Evolutionary conservation across 1,139 yeast genomes (phyloP), one percentile per base, ranked within the genome.

Genomic region (Kluyveromyces marxianus): DNA sequence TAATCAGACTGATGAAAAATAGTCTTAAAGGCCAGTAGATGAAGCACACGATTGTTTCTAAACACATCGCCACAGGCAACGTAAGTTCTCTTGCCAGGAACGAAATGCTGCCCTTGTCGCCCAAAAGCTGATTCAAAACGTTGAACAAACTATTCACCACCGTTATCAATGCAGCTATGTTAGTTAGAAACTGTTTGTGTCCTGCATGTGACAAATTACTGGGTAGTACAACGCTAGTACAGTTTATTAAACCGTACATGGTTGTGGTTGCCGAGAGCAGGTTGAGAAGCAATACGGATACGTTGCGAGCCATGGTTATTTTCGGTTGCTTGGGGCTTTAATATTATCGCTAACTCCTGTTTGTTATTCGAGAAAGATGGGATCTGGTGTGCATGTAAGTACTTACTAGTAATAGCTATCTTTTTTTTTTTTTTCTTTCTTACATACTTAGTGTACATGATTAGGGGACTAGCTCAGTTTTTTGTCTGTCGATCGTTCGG

Each of bases 11-110:
- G 32, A 74, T 56, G 44, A 74, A 72, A 54, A 77, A 76, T 6
- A 82, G 49, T 49, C 81, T 66, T 52, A 82, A 69, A 0, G 82
- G 79, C 89, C 90, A 83, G 60, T 83, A 83, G 6, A 82, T 76
- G 2, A 66, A 37, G 0, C 85, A 71, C 14, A 83, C 86, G 30
- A 82, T 70, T 10, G 74, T 66, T 57, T 82, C 89, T 27, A 79
- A 58, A 0, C 79, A 76, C 46, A 80, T 65, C 0, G 79, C 77
- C 39, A 77, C 57, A 0, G 85, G 68, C 28, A 64, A 49, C 6
- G 57, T 44, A 5, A 60, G 27, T 43, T 64, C 63, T 39, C 63
- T 53, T 24, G 55, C 46, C n/a, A 52, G 35, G 34, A 47, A 50
- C 32, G 51, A 41, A 8, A 46, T 37, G 2, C 39, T 24, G 14